phyloP scores from a whole-genome alignment of 495 filamentous ascomycete species.

The Lophiostoma macrostomum region DNA sequence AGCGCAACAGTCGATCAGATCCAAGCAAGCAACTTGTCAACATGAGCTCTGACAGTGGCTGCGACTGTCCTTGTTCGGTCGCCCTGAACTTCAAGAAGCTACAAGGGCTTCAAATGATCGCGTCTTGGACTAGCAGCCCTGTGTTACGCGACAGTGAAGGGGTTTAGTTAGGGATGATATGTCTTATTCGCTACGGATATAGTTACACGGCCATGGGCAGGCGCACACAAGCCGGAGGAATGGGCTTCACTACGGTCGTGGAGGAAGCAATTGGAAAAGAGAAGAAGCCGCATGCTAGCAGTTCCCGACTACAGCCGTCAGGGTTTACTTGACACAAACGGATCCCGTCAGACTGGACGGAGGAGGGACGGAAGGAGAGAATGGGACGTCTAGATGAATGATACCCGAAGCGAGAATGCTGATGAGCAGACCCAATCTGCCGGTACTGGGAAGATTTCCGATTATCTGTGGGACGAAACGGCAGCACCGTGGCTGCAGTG shows the following conservation, averaged over 20 bases:
- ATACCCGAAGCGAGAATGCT: neutral
- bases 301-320: constrained; percentile 2
- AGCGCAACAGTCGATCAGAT: constrained; percentile 21
- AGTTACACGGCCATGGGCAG: constrained; percentile 16
- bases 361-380: neutral
- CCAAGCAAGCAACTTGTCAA: constrained; percentile 5
- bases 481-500: constrained; percentile 20
- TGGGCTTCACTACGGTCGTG: neutral
- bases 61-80: constrained; percentile 9
- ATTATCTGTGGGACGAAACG: constrained; percentile 18
- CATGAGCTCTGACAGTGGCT: constrained; percentile 19
- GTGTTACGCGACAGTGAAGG: constrained; percentile 9
- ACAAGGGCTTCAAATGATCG: constrained; percentile 16
- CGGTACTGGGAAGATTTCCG: constrained; percentile 16
- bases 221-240: constrained; percentile 23
- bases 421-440: neutral
- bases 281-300: constrained; percentile 2
- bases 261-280: constrained; percentile 5
- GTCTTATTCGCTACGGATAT: constrained; percentile 19
- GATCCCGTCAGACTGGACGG: neutral
- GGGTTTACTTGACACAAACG: constrained; percentile 11
- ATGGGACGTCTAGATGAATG: neutral
- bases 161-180: constrained; percentile 12
- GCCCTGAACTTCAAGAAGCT: constrained; percentile 17
- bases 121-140: too few relatives aligned